Conservation (phyloP, 768 basidiomycete species). For the Boletus sp. region DNA sequence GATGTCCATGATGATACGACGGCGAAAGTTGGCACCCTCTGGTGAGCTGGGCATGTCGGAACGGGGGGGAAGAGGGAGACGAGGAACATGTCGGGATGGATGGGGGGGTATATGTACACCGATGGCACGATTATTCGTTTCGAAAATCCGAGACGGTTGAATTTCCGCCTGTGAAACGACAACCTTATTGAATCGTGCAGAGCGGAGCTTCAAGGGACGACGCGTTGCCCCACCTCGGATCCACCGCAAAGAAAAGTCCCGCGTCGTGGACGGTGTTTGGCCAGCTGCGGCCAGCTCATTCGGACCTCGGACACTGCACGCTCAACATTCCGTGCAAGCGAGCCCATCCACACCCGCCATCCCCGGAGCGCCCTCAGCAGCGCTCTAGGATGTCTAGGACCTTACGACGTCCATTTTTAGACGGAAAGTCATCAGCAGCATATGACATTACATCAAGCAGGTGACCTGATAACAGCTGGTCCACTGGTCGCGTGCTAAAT, state of each 20-base stretch:
- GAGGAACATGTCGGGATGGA: slow-evolving; percentile 5
- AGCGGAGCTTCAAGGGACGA: slow-evolving; percentile 12
- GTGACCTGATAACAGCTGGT: background rate
- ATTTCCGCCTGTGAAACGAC: slow-evolving; percentile 13
- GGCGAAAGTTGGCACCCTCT: slow-evolving; percentile 37
- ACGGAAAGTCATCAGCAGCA: too few species aligned
- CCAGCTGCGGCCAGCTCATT: background rate
- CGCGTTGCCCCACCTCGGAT: background rate
- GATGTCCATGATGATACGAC: slow-evolving; percentile 48
- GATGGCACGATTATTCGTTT: slow-evolving; percentile 10
- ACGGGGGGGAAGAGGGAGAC: background rate
- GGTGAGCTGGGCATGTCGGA: slow-evolving; percentile 3
- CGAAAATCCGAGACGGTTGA: background rate
- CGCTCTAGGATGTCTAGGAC: too few species aligned
- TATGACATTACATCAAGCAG: too few species aligned
- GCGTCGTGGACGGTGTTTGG: background rate
- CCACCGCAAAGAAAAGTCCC: background rate
- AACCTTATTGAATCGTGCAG: slow-evolving; percentile 4
- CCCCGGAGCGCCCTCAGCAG: background rate
- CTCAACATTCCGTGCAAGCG: background rate
- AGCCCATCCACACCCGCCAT: background rate
- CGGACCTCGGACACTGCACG: slow-evolving; percentile 5
- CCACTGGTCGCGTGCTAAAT: background rate
- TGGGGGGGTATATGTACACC: slow-evolving; percentile 11
- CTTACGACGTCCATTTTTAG: background rate